Conservation (phyloP, 2,329 filamentous ascomycete genomes). For the Colletotrichum tanaceti region DNA sequence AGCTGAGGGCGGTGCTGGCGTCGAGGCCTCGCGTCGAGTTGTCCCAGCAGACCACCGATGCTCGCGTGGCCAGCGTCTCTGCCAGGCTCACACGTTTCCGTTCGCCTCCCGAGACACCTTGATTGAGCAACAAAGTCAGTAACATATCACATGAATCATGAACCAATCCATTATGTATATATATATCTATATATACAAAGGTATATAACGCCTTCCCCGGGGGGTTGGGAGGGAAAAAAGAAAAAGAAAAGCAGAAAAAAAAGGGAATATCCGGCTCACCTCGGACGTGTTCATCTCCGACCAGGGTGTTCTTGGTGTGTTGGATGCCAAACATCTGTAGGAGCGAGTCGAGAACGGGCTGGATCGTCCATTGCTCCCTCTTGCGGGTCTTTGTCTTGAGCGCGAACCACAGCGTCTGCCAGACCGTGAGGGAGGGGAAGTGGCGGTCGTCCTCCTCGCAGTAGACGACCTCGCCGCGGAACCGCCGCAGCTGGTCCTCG, state of each 20-base stretch:
- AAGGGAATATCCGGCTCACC: too few species aligned
- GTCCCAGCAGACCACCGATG: conserved; percentile 81
- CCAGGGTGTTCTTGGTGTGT: conserved; percentile 79
- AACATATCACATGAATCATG: too few species aligned
- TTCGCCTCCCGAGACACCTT: conserved; percentile 78
- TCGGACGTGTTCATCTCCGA: conserved; percentile 78
- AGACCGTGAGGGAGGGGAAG: conserved; percentile 79
- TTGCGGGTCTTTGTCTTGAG: conserved; percentile 81
- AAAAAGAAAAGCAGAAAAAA: too few species aligned
- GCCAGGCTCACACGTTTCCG: conserved; percentile 83
- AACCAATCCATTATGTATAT: too few species aligned
- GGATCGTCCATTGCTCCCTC: conserved; percentile 71
- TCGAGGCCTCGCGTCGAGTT: conserved; percentile 85
- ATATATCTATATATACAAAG: too few species aligned
- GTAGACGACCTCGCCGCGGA: conserved; percentile 81
- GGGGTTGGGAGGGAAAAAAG: too few species aligned
- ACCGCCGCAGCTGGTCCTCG: conserved; percentile 73
- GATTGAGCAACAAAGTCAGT: too few species aligned
- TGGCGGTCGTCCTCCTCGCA: conserved; percentile 83
- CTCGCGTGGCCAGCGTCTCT: conserved; percentile 79
- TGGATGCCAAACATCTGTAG: conserved; percentile 83
- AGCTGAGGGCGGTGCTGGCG: conserved; percentile 82
- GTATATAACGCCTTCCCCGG: too few species aligned
- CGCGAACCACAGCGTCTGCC: conserved; percentile 81
- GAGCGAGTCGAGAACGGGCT: conserved; percentile 75